phyloP scores from a whole-genome alignment of 2,329 filamentous ascomycete species.

The Rhynchosporium secalis region DNA sequence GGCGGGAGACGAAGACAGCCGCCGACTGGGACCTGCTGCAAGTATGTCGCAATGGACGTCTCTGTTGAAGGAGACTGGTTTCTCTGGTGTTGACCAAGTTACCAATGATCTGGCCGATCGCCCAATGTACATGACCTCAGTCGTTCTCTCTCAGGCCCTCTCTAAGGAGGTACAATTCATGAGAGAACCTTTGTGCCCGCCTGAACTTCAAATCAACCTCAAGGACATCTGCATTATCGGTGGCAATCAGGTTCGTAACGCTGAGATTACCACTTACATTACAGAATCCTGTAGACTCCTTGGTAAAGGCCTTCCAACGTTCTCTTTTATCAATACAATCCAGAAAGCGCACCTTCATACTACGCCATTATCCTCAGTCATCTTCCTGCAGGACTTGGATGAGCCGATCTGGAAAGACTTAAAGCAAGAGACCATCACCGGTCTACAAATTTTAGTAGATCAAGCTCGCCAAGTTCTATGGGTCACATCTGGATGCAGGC shows the following conservation, averaged over 20 bases:
- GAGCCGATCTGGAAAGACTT: constrained; percentile 18
- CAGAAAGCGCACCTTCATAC: constrained; percentile 12
- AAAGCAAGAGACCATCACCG: constrained; percentile 16
- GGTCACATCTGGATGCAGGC: constrained; percentile 17
- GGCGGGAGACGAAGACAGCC: constrained; percentile 24
- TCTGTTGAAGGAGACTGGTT: constrained; percentile 33
- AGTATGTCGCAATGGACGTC: constrained; percentile 31
- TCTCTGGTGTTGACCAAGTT: constrained; percentile 38
- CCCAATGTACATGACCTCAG: constrained; percentile 19
- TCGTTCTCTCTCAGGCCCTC: constrained; percentile 17
- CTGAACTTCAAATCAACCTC: constrained; percentile 1
- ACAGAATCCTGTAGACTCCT: constrained; percentile 8
- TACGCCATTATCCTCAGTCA: constrained; percentile 8
- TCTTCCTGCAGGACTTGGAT: constrained; percentile 20
- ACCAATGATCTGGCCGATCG: constrained; percentile 21
- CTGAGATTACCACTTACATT: constrained; percentile 15
- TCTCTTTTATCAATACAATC: constrained; percentile 15
- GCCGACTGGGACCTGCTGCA: constrained; percentile 14
- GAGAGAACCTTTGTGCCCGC: constrained; percentile 18
- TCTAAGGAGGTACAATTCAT: constrained; percentile 15
- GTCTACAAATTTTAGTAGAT: constrained; percentile 15
- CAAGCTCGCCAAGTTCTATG: constrained; percentile 20
- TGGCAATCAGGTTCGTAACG: constrained; percentile 15
- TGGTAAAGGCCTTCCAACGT: constrained; percentile 11
- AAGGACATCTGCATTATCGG: constrained; percentile 16